Base-by-base conservation (phyloP, 805 yeast species). In the Wickerhamomyces kurtzmanii region DNA sequence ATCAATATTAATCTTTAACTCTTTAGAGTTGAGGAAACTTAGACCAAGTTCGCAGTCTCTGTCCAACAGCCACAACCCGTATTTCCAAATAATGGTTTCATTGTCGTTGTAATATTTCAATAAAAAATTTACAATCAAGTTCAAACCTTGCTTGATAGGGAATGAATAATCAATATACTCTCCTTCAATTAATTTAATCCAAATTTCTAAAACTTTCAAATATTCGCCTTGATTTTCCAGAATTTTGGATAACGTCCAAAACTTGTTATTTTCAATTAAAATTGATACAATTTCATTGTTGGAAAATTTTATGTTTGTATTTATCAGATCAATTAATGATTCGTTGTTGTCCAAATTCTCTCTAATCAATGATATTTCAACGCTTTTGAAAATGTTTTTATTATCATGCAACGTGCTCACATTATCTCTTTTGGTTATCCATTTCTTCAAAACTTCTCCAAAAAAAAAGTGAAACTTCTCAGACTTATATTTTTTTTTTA, bases 371-470 rank as follows among this genome's bases (percentile, higher is more conserved):
- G 38, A 34, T 11, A 32, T 16, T 24, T 42, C 43, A 14, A 46
- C 12, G 9, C 41, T 35, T 9, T 33, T 33, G 8, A 43, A 21
- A 5, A 38, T 31, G 15, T 43, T 41, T 11, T 22, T 19, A 17
- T 37, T 28, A 19, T 40, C 40, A 8, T 31, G 23, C 2, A 15
- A 20, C 8, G 28, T n/a, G n/a, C n/a, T n/a, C n/a, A n/a, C n/a
- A n/a, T n/a, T n/a, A 22, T n/a, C 32, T 32, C 18, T 39, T 45
- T 2, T 29, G n/a, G n/a, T 12, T 3, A 43, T 21, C 51, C 51
- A 46, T 24, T 35, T 29, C 16, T 40, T 41, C 20, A 46, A 22
- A 19, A 46, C 40, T 12, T 34, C 24, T 11, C 29, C 30, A 13
- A 44, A 43, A 22, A 44, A 42, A 9, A 26, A 31, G 22, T 19